Percentiles rank a stretch among this genome's conserved stretches.
Conservation (phyloP, 148 eudicot genomes). For the Diospyros lotus region DNA sequence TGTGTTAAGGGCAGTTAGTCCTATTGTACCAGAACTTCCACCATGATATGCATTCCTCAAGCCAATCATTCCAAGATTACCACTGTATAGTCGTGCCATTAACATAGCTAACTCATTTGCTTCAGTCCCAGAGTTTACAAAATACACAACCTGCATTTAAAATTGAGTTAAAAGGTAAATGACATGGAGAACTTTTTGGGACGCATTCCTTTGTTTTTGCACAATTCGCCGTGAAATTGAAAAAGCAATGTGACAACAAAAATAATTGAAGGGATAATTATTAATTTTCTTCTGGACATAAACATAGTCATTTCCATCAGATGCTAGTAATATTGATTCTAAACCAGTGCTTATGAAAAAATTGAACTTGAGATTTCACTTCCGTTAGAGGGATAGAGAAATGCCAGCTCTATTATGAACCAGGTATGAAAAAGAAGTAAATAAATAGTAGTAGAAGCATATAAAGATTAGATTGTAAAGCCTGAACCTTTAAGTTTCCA, state of each 20-base stretch:
- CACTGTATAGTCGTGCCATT: constrained; percentile 90
- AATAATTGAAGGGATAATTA: background rate
- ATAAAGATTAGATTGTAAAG: background rate
- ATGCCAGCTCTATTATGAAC: background rate
- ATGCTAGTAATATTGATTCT: background rate
- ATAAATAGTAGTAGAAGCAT: background rate
- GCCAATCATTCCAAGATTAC: constrained; percentile 84
- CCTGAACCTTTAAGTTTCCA: constrained; percentile 74
- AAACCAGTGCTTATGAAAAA: too few species aligned
- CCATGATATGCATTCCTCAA: constrained; percentile 98
- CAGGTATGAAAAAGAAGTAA: background rate
- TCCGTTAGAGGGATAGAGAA: background rate
- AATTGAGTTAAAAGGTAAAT: constrained; percentile 7
- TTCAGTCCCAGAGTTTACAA: constrained; percentile 96
- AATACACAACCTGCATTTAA: constrained; percentile 86
- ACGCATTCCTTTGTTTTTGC: background rate
- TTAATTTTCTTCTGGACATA: background rate
- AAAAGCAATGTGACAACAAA: background rate
- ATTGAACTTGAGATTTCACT: background rate
- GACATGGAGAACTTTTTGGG: background rate
- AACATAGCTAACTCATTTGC: constrained; percentile 94
- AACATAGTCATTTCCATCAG: background rate
- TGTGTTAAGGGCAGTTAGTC: constrained; percentile 86
- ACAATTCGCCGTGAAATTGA: background rate
- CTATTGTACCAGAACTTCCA: constrained; percentile 78